These are phyloP conservation scores for Coemansia sp. DNA, from an alignment of 192 early-diverging fungal genomes.

Conservation along the genomic window DNA sequence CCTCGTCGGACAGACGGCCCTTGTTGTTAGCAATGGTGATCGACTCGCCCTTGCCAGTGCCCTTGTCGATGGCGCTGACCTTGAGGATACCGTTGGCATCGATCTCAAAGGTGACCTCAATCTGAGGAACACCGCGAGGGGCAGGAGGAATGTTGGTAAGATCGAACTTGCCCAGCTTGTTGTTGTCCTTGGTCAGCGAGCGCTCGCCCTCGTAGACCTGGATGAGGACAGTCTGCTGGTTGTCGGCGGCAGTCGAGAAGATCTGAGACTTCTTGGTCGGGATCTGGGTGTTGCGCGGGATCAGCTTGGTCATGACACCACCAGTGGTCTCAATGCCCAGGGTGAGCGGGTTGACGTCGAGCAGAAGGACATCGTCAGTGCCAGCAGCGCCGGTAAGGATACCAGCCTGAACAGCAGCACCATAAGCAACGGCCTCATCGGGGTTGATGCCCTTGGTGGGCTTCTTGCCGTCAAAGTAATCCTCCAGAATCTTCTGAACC, in stretches of 20 bases:
- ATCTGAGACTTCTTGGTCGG: constrained; percentile 99
- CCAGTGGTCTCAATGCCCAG: constrained; percentile 98
- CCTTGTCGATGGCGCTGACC: constrained; percentile 93
- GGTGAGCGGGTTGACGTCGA: constrained; percentile 95
- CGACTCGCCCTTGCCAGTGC: constrained; percentile 92
- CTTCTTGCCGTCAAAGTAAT: constrained; percentile 97
- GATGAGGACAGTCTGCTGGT: constrained; percentile 94
- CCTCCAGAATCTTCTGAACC: constrained; percentile 88
- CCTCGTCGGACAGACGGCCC: constrained; percentile 89
- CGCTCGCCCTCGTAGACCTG: constrained; percentile 98
- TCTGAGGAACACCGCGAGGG: constrained; percentile 94
- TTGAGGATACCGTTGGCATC: constrained; percentile 93
- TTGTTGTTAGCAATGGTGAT: constrained; percentile 98
- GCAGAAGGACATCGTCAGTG: constrained; percentile 67
- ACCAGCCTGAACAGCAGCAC: constrained; percentile 95
- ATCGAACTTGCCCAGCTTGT: constrained; percentile 96
- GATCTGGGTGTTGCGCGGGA: constrained; percentile 88
- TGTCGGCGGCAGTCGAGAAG: constrained; percentile 96
- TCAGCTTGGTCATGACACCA: constrained; percentile 95
- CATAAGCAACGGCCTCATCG: constrained; percentile 98
- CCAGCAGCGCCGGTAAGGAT: constrained; percentile 74
- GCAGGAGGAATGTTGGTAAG: constrained; percentile 91
- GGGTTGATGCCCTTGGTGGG: constrained; percentile 96
- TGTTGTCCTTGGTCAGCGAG: constrained; percentile 97
- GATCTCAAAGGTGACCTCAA: constrained; percentile 96